Percentiles rank a stretch among this genome's conserved stretches.
Evolutionary conservation across 1,139 yeast species (phyloP).

Genomic region (Pneumocystis carinii): DNA sequence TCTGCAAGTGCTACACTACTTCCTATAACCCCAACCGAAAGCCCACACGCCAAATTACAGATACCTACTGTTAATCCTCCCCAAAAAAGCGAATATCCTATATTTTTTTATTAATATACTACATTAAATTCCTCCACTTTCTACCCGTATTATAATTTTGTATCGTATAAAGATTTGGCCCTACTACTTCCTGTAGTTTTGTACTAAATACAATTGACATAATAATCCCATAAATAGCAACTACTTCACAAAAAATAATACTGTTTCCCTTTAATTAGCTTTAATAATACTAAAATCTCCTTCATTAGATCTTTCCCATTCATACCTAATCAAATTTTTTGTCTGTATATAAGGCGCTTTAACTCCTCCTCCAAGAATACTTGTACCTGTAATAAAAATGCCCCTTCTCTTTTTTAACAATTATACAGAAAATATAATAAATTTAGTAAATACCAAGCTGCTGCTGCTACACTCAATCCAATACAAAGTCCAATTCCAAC

Average conservation of each 20-base stretch:
- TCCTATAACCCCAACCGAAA: constrained; percentile 95
- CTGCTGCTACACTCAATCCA: constrained; percentile 90
- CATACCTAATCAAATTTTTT: constrained; percentile 55
- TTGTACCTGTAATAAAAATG: constrained; percentile 86
- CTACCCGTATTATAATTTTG: constrained; percentile 71
- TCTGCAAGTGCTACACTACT: constrained; percentile 96
- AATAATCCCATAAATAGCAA: constrained; percentile 93
- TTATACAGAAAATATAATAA: not conserved
- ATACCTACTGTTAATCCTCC: constrained; percentile 94
- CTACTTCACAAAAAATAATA: constrained; percentile 97
- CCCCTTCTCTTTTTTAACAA: constrained; percentile 32
- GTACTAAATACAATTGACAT: constrained; percentile 96
- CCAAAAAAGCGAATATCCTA: constrained; percentile 75
- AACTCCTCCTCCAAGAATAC: constrained; percentile 95
- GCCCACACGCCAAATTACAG: constrained; percentile 87
- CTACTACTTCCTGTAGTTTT: constrained; percentile 61
- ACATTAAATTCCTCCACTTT: constrained; percentile 21
- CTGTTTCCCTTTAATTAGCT: constrained; percentile 21
- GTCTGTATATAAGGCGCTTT: constrained; percentile 95
- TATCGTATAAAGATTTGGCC: constrained; percentile 48
- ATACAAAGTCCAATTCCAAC: constrained; percentile 86
- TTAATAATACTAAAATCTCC: not conserved
- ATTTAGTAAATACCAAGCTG: constrained; percentile 53
- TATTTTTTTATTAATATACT: constrained; percentile 8
- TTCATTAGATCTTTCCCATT: not conserved